Evolutionary conservation across 371 early-diverging fungal species (phyloP).

Genomic region (Parasitella parasitica): DNA sequence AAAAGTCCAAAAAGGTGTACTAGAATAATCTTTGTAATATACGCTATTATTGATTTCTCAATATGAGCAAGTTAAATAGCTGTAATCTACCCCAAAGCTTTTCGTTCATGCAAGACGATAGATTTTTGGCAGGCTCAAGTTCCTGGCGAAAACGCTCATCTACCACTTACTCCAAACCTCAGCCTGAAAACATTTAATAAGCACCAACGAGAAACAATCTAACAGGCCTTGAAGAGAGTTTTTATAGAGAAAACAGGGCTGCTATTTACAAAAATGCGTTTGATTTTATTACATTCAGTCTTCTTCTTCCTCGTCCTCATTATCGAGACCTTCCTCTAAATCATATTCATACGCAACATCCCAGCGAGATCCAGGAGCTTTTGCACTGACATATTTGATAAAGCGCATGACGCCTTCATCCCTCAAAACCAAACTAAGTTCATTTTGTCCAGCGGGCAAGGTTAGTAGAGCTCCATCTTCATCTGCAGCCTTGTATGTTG

Average conservation of each 20-base stretch:
- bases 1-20: no score
- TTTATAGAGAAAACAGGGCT: neutral
- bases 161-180: no score
- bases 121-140: no score
- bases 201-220: no score
- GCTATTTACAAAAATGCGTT: neutral
- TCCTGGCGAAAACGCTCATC: no score
- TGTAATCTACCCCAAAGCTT: no score
- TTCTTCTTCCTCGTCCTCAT: neutral
- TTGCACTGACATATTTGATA: constrained; percentile 76
- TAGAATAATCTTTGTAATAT: no score
- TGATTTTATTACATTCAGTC: neutral
- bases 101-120: neutral
- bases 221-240: no score
- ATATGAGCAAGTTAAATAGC: no score
- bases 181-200: no score
- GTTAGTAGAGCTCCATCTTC: constrained; percentile 65
- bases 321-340: constrained; percentile 10
- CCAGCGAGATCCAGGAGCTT: constrained; percentile 72
- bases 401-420: constrained; percentile 79
- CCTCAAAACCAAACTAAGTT: constrained; percentile 64
- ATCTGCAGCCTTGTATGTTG: constrained; percentile 61
- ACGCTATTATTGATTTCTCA: no score
- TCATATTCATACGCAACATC: constrained; percentile 70
- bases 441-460: constrained; percentile 63